Conservation (phyloP, 176 grass and related monocot species). For the Elaeis guineensis region DNA sequence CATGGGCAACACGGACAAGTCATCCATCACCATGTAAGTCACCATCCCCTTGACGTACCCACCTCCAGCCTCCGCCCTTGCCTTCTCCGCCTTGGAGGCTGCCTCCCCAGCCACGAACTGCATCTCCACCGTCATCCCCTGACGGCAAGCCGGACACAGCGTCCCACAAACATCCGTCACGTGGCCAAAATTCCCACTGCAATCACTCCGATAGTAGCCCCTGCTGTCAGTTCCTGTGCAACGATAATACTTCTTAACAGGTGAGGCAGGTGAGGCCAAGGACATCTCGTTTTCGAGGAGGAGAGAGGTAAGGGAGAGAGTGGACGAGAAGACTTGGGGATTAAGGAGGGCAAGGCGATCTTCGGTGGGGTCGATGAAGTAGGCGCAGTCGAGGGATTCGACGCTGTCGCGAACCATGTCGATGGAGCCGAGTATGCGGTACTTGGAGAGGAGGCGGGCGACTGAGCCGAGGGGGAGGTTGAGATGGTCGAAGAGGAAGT, state of each 20-base stretch:
- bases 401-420: constrained; percentile 36
- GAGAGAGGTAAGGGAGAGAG: background rate
- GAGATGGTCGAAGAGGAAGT: constrained; percentile 70
- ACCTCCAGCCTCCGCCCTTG: background rate
- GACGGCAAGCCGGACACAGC: constrained; percentile 30
- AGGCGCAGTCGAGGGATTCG: constrained; percentile 28
- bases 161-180: constrained; percentile 28
- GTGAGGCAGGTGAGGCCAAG: background rate
- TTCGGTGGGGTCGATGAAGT: constrained; percentile 14
- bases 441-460: constrained; percentile 25
- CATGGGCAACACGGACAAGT: constrained; percentile 47
- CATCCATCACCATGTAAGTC: constrained; percentile 63
- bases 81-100: background rate
- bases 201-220: background rate
- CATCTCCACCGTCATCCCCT: constrained; percentile 14
- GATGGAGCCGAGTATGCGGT: background rate
- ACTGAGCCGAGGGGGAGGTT: constrained; percentile 44
- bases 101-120: background rate
- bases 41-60: constrained; percentile 50
- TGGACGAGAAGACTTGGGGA: constrained; percentile 20
- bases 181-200: constrained; percentile 13
- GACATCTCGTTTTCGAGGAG: background rate
- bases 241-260: too few species aligned
- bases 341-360: constrained; percentile 33
- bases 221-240: too few species aligned